Evolutionary conservation across 1,284 basidiomycete genomes (phyloP), one percentile per base, ranked within the genome.

Genomic region (Naganishia cerealis): DNA sequence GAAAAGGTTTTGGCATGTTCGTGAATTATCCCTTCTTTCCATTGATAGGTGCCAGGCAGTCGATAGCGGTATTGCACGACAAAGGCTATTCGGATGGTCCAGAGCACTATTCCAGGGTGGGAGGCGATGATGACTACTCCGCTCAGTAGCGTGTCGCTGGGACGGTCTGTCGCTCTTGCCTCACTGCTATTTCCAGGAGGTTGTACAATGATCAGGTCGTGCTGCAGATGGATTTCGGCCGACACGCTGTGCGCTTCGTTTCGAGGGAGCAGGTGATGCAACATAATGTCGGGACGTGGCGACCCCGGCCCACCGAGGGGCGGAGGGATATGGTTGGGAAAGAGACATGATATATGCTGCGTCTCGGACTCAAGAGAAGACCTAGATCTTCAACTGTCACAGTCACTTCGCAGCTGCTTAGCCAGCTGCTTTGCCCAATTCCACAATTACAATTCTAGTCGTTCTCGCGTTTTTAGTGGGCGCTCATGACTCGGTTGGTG

Each of bases 161-260:
- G 46, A 50, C 4, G 46, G 8, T 50, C 46, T 8, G 46, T 24
- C 0, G 46, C 24, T 24, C n/a, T 24, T 24, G 24, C 21, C 21
- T 13, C 21, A 5, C 46, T 50, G 4, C n/a, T 24, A 13, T 50
- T n/a, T 9, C 46, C 21, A 24, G 46, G n/a, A 50, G 46, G 46
- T 50, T 50, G 46, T 9, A 50, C 46, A 24, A 50, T 21, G n/a
- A 50, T 50, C n/a, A 50, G n/a, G 9, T 50, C 46, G 21, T 50
- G 46, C 46, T 50, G 46, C 21, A 50, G 46, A 24, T 50, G 46
- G 46, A 50, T 50, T 24, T 50, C 46, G 46, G 46, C 46, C 2
- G 46, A 21, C 21, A 50, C n/a, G 15, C n/a, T 24, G 46, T 50
- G 46, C 8, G 9, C 9, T 13, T 50, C 46, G n/a, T 50, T 50